Conservation (phyloP, 139 green algal genomes). For the Closterium sp. region DNA sequence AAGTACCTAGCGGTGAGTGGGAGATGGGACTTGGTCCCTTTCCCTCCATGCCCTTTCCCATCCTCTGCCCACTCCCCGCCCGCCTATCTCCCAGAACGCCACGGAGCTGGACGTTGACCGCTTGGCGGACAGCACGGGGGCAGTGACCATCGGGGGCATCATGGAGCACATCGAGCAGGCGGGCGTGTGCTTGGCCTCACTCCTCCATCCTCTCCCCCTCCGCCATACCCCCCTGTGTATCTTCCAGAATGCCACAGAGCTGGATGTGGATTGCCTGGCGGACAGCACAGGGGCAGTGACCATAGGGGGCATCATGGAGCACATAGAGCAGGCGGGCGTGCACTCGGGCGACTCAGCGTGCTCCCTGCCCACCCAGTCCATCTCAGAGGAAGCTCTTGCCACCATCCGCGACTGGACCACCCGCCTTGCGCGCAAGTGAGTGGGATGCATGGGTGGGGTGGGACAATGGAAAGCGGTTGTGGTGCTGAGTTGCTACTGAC, state of each 20-base stretch:
- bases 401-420: conserved; percentile 85
- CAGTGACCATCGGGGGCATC: conserved; percentile 93
- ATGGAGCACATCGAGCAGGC: conserved; percentile 99
- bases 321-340: conserved; percentile 96
- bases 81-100: conserved; percentile 56
- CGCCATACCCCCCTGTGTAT: conserved; percentile 74
- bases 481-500: no score
- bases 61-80: no score
- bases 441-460: no score
- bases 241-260: no score
- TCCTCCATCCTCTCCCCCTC: background rate
- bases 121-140: no score
- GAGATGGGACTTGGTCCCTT: no score
- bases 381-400: conserved; percentile 70
- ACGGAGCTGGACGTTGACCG: conserved; percentile 98
- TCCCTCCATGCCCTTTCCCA: no score
- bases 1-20: no score
- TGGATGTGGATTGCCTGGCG: conserved; percentile 95
- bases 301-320: conserved; percentile 99
- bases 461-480: no score
- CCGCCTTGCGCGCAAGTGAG: no score
- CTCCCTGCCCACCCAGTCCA: conserved; percentile 84
- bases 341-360: conserved; percentile 95
- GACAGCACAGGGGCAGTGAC: conserved; percentile 86
- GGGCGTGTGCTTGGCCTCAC: background rate